These are phyloP conservation scores for Aspergillus latus DNA, from an alignment of 2,329 filamentous ascomycete species.

Conservation along the genomic window DNA sequence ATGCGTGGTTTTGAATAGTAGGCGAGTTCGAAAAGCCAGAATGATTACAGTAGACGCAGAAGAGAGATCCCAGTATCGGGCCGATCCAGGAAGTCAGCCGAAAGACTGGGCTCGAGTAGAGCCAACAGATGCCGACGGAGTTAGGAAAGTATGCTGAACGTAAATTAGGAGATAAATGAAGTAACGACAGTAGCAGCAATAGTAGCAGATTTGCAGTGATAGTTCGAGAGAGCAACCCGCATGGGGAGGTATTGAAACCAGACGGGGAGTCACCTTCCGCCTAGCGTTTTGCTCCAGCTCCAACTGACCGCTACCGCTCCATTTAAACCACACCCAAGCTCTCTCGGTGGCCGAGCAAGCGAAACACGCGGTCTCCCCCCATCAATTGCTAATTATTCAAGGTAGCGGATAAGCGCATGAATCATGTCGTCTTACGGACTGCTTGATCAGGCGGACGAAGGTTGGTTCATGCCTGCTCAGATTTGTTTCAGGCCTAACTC, in stretches of 20 bases:
- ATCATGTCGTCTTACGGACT: constrained; percentile 62
- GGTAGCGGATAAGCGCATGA: constrained; percentile 2
- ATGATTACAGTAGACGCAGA: constrained; percentile 1
- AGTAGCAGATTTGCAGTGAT: constrained; percentile 7
- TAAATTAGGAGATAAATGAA: background rate
- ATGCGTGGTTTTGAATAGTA: background rate
- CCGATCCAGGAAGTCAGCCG: background rate
- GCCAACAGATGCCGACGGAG: background rate
- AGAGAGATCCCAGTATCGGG: constrained; percentile 8
- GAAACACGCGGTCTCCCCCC: constrained; percentile 2
- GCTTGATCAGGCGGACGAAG: constrained; percentile 67
- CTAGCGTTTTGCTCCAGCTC: constrained; percentile 3
- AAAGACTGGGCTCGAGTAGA: background rate
- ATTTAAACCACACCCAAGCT: constrained; percentile 10
- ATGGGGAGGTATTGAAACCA: constrained; percentile 4
- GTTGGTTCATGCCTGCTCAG: constrained; percentile 25
- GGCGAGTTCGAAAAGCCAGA: background rate
- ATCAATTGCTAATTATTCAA: background rate
- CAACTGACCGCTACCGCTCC: constrained; percentile 18
- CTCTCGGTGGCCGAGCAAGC: constrained; percentile 20
- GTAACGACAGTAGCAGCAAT: constrained; percentile 5
- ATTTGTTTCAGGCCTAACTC: constrained; percentile 20
- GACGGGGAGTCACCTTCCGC: constrained; percentile 10
- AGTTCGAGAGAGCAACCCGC: constrained; percentile 6
- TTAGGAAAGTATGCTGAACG: background rate